Base-by-base conservation (phyloP, 306 rosid species). In the Rosa persica region DNA sequence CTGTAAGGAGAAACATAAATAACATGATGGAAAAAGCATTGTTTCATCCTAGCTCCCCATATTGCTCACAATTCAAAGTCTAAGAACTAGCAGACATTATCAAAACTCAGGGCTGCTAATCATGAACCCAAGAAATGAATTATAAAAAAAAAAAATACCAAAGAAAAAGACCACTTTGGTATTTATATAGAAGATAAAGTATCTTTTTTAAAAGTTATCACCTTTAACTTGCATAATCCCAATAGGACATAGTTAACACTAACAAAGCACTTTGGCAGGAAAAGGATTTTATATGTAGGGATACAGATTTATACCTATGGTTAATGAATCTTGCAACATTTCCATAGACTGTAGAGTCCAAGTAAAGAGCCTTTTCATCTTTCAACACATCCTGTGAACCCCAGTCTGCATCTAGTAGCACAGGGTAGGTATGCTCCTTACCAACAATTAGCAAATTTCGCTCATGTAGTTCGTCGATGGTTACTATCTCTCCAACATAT, bases 291-390 rank as follows among this genome's bases (percentile, higher is more conserved):
- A 12, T 16, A 23, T 7, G 15, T 49, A 51, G 27, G 25, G 17
- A 25, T 42, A 67, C 20, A 4, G 17, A 61, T n/a, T 30, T 47
- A 25, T 12, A 81, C 85, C 81, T 81, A 75, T 81, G 81, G 44
- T 81, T 81, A 25, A 81, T 77, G 64, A 81, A 81, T 36, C 81
- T 71, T 0, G 81, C 77, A 72, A 72, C 85, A 81, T 81, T 77
- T 23, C 85, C 85, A 58, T 65, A 77, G 0, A 12, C 7, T 15
- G 81, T 42, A 48, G 64, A 48, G 38, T 81, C 85, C 69, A 81
- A 66, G 27, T 78, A 81, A 19, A 77, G 78, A 15, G 81, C 67
- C 43, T 71, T 74, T 65, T 81, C 75, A 72, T 81, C 78, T 12
- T 64, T 55, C 60, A 54, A 7, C 12, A 66, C 62, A 39, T 15